Evolutionary conservation across 2,329 filamentous ascomycete genomes (phyloP).

Genomic region (Aspergillus niger): DNA sequence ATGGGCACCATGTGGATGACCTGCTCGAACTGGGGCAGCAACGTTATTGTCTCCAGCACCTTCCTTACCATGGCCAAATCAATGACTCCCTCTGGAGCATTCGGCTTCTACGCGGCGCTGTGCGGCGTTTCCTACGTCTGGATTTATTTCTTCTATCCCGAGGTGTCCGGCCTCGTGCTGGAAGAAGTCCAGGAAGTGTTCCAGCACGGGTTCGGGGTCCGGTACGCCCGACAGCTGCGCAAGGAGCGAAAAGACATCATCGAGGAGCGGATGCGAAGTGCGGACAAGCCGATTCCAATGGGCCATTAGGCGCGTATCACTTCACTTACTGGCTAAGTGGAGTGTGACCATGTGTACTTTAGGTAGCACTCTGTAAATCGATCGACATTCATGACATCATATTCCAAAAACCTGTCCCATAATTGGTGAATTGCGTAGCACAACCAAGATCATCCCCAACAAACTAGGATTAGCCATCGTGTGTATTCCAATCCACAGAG

Average conservation of each 20-base stretch:
- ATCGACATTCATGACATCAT: not conserved
- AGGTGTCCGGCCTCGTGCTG: constrained; percentile 26
- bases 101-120: constrained; percentile 56
- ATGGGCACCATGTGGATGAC: constrained; percentile 55
- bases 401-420: not conserved
- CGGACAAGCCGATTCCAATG: constrained; percentile 3
- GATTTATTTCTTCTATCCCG: constrained; percentile 27
- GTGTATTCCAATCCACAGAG: too few relatives aligned
- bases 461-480: too few relatives aligned
- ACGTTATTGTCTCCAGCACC: constrained; percentile 54
- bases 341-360: too few relatives aligned
- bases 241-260: constrained; percentile 37
- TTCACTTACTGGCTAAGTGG: not conserved
- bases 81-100: constrained; percentile 54
- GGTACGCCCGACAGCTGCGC: constrained; percentile 44
- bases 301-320: not conserved
- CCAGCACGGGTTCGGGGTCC: constrained; percentile 52
- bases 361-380: not conserved
- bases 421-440: not conserved
- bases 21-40: constrained; percentile 50
- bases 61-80: constrained; percentile 55
- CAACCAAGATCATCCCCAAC: not conserved
- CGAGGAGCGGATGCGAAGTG: constrained; percentile 26
- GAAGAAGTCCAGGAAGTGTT: constrained; percentile 51
- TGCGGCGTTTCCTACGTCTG: constrained; percentile 48